Evolutionary conservation across 2,329 filamentous ascomycete species (phyloP).

Genomic region (Lasiodiplodia gonubiensis): DNA sequence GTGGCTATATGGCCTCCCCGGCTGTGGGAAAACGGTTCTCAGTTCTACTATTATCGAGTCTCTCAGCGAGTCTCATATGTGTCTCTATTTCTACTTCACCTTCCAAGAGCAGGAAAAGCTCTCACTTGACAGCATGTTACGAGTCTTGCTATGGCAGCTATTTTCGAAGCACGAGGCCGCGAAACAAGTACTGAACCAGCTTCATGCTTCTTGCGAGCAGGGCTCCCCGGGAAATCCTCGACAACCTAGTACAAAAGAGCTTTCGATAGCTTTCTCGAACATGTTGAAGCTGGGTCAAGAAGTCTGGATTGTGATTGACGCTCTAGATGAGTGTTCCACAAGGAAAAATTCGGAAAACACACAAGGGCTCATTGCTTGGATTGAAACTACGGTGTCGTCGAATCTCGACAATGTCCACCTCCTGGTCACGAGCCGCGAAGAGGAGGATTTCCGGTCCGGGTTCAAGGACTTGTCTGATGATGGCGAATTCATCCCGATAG

Average conservation of each 20-base stretch:
- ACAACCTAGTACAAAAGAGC: slow-evolving; percentile 25
- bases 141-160: slow-evolving; percentile 41
- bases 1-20: slow-evolving; percentile 49
- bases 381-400: no score
- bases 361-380: no score
- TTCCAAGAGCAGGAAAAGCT: slow-evolving; percentile 45
- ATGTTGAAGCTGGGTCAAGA: slow-evolving; percentile 26
- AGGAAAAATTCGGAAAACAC: no score
- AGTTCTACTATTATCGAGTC: slow-evolving; percentile 46
- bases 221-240: background rate
- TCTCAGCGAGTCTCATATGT: slow-evolving; percentile 25
- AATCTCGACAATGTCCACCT: no score
- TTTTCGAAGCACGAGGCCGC: slow-evolving; percentile 2
- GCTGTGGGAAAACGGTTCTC: slow-evolving; percentile 52
- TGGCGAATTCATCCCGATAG: no score
- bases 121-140: slow-evolving; percentile 37
- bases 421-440: no score
- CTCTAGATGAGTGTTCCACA: slow-evolving; percentile 30
- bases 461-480: no score
- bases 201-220: slow-evolving; percentile 27
- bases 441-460: no score
- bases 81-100: slow-evolving; percentile 32
- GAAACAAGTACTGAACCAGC: background rate
- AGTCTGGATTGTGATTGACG: slow-evolving; percentile 31
- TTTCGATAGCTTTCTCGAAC: slow-evolving; percentile 6